These are phyloP conservation scores for Taphrina pruni DNA, from an alignment of 1,139 yeast species.

Conservation along the genomic window DNA sequence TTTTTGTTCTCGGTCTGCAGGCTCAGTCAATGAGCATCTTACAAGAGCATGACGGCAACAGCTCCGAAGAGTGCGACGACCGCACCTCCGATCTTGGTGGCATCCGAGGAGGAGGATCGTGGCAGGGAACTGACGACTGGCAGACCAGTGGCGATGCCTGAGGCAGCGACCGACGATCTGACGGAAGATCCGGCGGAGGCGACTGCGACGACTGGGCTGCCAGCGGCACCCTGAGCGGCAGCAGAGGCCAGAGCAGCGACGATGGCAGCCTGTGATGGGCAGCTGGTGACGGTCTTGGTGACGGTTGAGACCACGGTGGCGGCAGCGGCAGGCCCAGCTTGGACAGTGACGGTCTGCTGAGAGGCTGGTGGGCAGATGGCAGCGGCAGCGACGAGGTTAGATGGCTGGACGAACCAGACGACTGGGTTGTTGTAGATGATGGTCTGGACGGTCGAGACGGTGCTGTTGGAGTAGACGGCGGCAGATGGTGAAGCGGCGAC, in stretches of 20 bases:
- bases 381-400: constrained; percentile 24
- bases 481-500: constrained; percentile 19
- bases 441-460: constrained; percentile 24
- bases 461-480: constrained; percentile 31
- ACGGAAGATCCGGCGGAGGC: constrained; percentile 10
- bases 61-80: constrained; percentile 31
- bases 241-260: constrained; percentile 33
- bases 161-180: constrained; percentile 2
- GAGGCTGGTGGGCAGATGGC: constrained; percentile 32
- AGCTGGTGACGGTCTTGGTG: constrained; percentile 14
- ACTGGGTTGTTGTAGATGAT: constrained; percentile 26
- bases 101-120: constrained; percentile 2
- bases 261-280: constrained; percentile 34
- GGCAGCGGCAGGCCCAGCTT: constrained; percentile 26
- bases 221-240: constrained; percentile 21
- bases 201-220: neutral
- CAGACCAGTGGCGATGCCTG: neutral
- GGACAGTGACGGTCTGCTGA: constrained; percentile 37
- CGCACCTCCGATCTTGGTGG: constrained; percentile 32
- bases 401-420: constrained; percentile 37
- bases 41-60: constrained; percentile 31
- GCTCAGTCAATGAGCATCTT: neutral
- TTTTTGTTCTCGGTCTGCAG: neutral
- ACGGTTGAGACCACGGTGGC: constrained; percentile 19
- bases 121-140: constrained; percentile 23